A percentile compares a stretch with the other conserved stretches of the same genome.
These are phyloP conservation scores for Apiospora phragmitis DNA, from an alignment of 2,329 filamentous ascomycete species.

Conservation along the genomic window DNA sequence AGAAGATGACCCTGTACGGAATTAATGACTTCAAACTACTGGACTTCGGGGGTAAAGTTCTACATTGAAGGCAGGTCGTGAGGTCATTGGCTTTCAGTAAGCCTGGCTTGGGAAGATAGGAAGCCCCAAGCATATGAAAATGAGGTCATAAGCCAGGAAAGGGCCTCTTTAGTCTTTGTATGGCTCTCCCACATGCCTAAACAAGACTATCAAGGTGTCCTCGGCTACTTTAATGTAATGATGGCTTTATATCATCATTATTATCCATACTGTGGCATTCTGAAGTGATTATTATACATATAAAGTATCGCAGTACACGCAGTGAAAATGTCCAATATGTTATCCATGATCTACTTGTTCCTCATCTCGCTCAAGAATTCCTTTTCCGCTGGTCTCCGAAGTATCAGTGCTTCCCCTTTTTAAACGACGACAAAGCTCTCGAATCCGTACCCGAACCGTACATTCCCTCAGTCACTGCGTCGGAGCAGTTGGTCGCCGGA, in stretches of 20 bases:
- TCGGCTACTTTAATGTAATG: background rate
- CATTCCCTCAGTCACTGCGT: background rate
- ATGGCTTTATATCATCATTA: background rate
- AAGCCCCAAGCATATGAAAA: constrained; percentile 18
- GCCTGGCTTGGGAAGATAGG: background rate
- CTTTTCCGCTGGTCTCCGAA: background rate
- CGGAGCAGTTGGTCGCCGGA: background rate
- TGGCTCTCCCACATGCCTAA: background rate
- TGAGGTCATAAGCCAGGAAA: constrained; percentile 19
- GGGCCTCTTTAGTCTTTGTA: background rate
- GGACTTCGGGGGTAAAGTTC: background rate
- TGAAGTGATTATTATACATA: background rate
- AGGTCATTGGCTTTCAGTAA: constrained; percentile 27
- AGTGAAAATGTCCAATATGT: too few species aligned
- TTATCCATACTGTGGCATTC: background rate
- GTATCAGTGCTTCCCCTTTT: background rate
- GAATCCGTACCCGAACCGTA: constrained; percentile 15
- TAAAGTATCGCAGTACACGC: background rate
- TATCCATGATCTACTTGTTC: constrained; percentile 5
- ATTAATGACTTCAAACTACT: background rate
- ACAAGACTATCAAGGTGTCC: background rate
- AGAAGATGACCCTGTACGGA: background rate
- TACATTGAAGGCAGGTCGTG: constrained; percentile 15
- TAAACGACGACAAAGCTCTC: constrained; percentile 14
- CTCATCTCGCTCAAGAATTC: constrained; percentile 1